A percentile compares a stretch with the other conserved stretches of the same genome.
phyloP scores from a whole-genome alignment of 1,139 yeast species.

The Pichia sp. region DNA sequence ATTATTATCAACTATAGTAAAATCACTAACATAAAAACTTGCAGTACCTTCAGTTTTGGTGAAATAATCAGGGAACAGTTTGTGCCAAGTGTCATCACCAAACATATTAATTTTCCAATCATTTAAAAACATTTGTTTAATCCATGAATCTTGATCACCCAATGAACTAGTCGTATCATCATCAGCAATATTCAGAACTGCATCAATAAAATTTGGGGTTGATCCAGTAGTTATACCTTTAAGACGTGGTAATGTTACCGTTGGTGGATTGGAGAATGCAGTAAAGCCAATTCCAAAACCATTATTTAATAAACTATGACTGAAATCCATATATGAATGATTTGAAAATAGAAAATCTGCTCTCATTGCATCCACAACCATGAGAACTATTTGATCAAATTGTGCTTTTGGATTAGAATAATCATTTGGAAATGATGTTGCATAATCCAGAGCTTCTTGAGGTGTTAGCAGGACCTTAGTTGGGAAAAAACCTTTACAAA shows the following conservation, averaged over 20 bases:
- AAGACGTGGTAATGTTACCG: slow-evolving; percentile 72
- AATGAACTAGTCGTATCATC: slow-evolving; percentile 77
- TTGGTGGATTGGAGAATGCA: slow-evolving; percentile 83
- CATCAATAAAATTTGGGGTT: slow-evolving; percentile 74
- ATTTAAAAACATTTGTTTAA: slow-evolving; percentile 48
- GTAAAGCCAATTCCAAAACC: slow-evolving; percentile 84
- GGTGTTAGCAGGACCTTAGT: slow-evolving; percentile 47
- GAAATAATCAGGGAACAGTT: slow-evolving; percentile 69
- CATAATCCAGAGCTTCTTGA: slow-evolving; percentile 20
- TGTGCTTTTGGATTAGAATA: slow-evolving; percentile 35
- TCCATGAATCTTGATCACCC: slow-evolving; percentile 80
- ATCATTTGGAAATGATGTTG: slow-evolving; percentile 18
- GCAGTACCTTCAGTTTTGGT: slow-evolving; percentile 75
- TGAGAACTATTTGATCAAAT: slow-evolving; percentile 64
- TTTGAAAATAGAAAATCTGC: slow-evolving; percentile 77
- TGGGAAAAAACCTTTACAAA: slow-evolving; percentile 85
- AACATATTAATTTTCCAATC: slow-evolving; percentile 64
- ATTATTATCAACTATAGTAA: slow-evolving; percentile 86
- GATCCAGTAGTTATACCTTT: slow-evolving; percentile 82
- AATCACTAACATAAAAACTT: slow-evolving; percentile 91
- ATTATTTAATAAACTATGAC: slow-evolving; percentile 57
- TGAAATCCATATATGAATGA: slow-evolving; percentile 53
- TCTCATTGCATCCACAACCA: slow-evolving; percentile 92
- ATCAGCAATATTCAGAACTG: slow-evolving; percentile 89
- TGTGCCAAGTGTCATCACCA: slow-evolving; percentile 98